Evolutionary conservation across 768 basidiomycete genomes (phyloP).

Genomic region (Suillus clintonianus): DNA sequence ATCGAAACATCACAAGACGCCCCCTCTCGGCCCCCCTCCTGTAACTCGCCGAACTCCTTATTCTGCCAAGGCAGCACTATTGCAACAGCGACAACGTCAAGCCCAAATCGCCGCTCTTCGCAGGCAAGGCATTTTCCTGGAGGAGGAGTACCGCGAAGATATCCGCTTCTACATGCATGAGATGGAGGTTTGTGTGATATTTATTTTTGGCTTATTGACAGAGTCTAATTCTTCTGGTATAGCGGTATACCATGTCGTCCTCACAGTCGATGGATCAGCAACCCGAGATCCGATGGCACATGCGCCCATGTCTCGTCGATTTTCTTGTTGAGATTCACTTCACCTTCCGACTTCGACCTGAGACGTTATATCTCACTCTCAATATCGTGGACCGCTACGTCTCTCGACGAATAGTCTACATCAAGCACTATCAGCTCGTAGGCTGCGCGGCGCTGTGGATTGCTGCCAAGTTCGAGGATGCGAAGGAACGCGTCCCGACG

Average conservation of each 20-base stretch:
- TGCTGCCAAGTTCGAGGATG: conserved; percentile 98
- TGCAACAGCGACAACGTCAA: conserved; percentile 69
- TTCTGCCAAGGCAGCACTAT: conserved; percentile 57
- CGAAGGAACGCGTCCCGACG: conserved; percentile 96
- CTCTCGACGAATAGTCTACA: conserved; percentile 96
- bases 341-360: conserved; percentile 95
- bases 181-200: conserved; percentile 83
- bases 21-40: conserved; percentile 46
- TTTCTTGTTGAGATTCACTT: conserved; percentile 99
- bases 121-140: conserved; percentile 75
- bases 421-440: conserved; percentile 99
- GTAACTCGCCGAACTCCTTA: conserved; percentile 64
- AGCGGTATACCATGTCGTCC: conserved; percentile 89
- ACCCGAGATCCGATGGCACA: conserved; percentile 98
- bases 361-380: conserved; percentile 96
- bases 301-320: conserved; percentile 98
- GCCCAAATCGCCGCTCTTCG: conserved; percentile 69
- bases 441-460: conserved; percentile 99
- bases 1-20: conserved; percentile 65
- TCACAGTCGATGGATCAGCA: conserved; percentile 98
- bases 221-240: not conserved
- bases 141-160: conserved; percentile 95
- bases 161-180: conserved; percentile 93
- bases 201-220: conserved; percentile 10
- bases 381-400: conserved; percentile 99